Evolutionary conservation across 306 rosid species (phyloP).

Genomic region (Urtica urens): DNA sequence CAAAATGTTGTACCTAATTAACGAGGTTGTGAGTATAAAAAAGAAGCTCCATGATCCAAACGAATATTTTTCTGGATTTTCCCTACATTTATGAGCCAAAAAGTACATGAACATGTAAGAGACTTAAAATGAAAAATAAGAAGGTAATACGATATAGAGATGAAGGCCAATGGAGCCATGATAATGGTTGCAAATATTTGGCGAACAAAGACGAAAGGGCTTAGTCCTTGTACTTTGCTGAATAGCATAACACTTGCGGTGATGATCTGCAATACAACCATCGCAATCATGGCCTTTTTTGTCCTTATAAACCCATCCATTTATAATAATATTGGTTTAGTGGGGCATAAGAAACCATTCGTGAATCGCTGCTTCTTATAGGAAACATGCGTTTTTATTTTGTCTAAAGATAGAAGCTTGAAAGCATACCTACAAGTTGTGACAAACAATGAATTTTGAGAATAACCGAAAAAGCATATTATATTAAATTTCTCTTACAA

Average conservation of each 20-base stretch:
- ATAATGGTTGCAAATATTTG: neutral
- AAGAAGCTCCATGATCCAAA: neutral
- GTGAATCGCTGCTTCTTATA: too few species aligned
- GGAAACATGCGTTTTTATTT: too few species aligned
- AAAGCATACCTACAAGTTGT: too few species aligned
- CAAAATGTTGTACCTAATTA: conserved; percentile 8
- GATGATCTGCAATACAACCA: conserved; percentile 1
- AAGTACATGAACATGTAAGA: neutral
- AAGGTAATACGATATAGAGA: neutral
- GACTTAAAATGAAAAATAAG: neutral
- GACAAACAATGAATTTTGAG: too few species aligned
- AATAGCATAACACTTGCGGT: neutral
- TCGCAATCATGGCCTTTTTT: neutral
- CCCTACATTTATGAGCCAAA: neutral
- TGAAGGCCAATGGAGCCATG: neutral
- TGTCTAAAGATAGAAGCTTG: too few species aligned
- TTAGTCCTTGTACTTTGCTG: neutral
- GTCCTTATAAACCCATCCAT: neutral
- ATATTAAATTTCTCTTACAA: too few species aligned
- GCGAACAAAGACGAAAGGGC: neutral
- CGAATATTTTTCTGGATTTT: neutral
- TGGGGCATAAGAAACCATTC: too few species aligned
- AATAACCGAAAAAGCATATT: too few species aligned
- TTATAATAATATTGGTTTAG: too few species aligned
- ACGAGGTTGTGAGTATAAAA: neutral